phyloP scores from a whole-genome alignment of 176 grass and related monocot genomes.

The sorghum (Sorghum bicolor) region DNA sequence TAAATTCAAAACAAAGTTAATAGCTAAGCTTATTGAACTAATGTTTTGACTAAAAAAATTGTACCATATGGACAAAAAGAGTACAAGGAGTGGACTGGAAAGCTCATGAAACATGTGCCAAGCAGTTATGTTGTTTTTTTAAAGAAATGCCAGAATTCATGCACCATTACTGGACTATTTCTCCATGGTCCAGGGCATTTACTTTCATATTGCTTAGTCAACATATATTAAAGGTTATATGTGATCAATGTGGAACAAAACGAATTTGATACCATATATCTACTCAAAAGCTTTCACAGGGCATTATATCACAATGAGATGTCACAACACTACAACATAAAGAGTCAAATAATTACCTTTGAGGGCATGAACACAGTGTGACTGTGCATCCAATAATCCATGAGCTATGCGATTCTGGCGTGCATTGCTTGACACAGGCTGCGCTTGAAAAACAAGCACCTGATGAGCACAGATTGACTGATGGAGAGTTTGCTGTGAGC shows the following conservation, averaged over 20 bases:
- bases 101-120: constrained; percentile 21
- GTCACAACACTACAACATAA: background rate
- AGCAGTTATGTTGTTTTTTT: background rate
- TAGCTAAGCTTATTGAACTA: background rate
- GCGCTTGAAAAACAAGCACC: background rate
- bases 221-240: constrained; percentile 6
- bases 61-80: background rate
- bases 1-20: background rate
- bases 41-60: background rate
- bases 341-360: constrained; percentile 18
- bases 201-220: background rate
- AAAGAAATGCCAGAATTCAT: background rate
- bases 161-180: background rate
- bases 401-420: background rate
- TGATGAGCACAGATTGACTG: background rate
- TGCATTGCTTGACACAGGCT: background rate
- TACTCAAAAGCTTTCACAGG: background rate
- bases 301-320: background rate
- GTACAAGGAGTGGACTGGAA: background rate
- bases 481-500: background rate
- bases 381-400: background rate
- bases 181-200: background rate
- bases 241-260: background rate
- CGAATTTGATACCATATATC: background rate
- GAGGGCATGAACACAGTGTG: constrained; percentile 1